Evolutionary conservation across 2,329 filamentous ascomycete species (phyloP).

Genomic region (Cladophialophora chaetospira): DNA sequence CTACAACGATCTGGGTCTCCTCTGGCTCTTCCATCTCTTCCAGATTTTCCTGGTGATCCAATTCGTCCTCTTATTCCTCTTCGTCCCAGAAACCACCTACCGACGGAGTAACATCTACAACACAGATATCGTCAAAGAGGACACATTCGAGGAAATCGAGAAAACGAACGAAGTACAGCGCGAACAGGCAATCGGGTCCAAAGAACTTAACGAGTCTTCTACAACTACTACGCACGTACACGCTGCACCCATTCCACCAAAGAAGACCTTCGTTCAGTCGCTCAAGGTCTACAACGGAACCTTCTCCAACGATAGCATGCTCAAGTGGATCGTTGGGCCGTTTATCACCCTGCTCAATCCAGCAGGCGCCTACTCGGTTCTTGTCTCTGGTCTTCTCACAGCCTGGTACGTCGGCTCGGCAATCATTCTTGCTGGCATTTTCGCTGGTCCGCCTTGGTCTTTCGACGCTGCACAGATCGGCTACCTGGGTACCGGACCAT

Average conservation of each 20-base stretch:
- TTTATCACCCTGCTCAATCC: constrained; percentile 37
- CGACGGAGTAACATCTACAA: constrained; percentile 29
- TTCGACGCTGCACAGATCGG: constrained; percentile 37
- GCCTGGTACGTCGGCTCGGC: constrained; percentile 33
- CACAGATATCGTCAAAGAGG: constrained; percentile 23
- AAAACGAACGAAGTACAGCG: constrained; percentile 7
- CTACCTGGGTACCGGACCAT: constrained; percentile 29
- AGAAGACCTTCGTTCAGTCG: constrained; percentile 29
- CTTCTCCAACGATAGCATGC: constrained; percentile 24
- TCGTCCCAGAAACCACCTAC: constrained; percentile 35
- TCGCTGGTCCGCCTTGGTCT: constrained; percentile 36
- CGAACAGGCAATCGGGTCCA: constrained; percentile 12
- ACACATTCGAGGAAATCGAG: constrained; percentile 14
- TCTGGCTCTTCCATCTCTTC: constrained; percentile 30
- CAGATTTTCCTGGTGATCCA: constrained; percentile 33
- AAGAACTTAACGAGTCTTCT: constrained; percentile 7
- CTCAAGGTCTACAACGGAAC: constrained; percentile 29
- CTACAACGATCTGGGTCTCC: constrained; percentile 24
- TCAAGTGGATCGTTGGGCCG: constrained; percentile 36
- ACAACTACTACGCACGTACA: no score
- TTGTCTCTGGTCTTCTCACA: constrained; percentile 29
- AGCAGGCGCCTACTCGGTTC: constrained; percentile 34
- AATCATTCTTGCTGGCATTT: constrained; percentile 38
- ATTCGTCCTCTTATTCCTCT: constrained; percentile 33
- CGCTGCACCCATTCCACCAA: constrained; percentile 7